phyloP scores from a whole-genome alignment of 2,329 filamentous ascomycete species.

The Didymella pinodella region DNA sequence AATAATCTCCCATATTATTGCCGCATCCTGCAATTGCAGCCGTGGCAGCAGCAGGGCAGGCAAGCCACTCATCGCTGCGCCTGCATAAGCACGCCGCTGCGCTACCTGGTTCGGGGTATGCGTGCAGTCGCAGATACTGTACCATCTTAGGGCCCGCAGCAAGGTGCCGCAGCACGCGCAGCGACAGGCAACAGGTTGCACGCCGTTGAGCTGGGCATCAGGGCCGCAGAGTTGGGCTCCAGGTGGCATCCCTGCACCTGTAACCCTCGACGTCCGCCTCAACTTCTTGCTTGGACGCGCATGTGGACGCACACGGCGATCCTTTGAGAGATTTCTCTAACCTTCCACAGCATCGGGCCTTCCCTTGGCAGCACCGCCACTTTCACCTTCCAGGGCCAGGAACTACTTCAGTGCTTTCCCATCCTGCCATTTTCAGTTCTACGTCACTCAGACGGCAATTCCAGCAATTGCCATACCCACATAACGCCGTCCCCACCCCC shows the following conservation, averaged over 20 bases:
- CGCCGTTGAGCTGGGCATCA: constrained; percentile 26
- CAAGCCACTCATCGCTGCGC: constrained; percentile 20
- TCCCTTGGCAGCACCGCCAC: constrained; percentile 19
- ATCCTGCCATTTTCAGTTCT: not conserved
- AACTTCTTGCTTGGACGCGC: constrained; percentile 5
- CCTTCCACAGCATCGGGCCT: constrained; percentile 14
- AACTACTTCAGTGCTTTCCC: not conserved
- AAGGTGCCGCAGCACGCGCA: constrained; percentile 21
- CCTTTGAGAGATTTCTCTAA: constrained; percentile 8
- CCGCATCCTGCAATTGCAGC: constrained; percentile 11
- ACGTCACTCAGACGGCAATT: constrained; percentile 37
- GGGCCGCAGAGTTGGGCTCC: constrained; percentile 28
- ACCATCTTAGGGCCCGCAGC: constrained; percentile 8
- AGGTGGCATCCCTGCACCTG: constrained; percentile 15
- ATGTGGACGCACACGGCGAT: constrained; percentile 11
- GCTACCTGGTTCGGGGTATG: constrained; percentile 21
- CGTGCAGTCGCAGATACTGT: constrained; percentile 16
- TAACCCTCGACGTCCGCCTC: constrained; percentile 18
- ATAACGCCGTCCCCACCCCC: constrained; percentile 10
- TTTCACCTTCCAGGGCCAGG: constrained; percentile 4
- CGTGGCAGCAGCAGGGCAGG: not conserved
- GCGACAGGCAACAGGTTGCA: constrained; percentile 3
- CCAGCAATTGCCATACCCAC: constrained; percentile 28
- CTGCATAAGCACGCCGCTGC: constrained; percentile 11
- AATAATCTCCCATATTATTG: constrained; percentile 13